phyloP scores from a whole-genome alignment of 768 basidiomycete genomes.

The Hericium alpestre region DNA sequence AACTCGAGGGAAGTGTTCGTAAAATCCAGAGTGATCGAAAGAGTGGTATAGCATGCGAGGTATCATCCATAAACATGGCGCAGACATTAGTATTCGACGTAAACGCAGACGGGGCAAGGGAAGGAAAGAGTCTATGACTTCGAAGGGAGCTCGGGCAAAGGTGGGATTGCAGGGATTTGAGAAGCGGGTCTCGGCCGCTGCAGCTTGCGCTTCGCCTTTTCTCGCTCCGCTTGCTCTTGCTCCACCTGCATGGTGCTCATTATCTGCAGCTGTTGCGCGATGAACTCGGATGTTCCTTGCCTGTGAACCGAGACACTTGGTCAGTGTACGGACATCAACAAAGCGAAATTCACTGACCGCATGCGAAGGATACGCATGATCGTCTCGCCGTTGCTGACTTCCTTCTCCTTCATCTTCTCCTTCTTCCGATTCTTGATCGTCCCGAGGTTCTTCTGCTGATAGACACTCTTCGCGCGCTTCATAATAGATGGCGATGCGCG shows the following conservation, averaged over 20 bases:
- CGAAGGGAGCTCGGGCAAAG: conserved; percentile 17
- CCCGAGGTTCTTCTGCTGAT: conserved; percentile 85
- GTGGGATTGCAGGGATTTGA: conserved; percentile 21
- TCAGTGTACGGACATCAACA: neutral
- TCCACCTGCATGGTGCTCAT: conserved; percentile 76
- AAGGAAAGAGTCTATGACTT: neutral
- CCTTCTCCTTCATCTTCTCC: conserved; percentile 79
- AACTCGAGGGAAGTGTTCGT: no score
- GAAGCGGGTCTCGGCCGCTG: conserved; percentile 38
- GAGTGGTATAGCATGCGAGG: conserved; percentile 20
- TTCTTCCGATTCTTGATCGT: conserved; percentile 92
- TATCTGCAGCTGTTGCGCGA: conserved; percentile 77
- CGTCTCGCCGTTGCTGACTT: conserved; percentile 68
- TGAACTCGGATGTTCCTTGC: conserved; percentile 74
- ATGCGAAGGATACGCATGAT: conserved; percentile 93
- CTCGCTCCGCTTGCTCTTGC: conserved; percentile 62
- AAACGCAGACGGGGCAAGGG: neutral
- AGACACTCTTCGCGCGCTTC: conserved; percentile 88
- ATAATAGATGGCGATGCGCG: conserved; percentile 65
- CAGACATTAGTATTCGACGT: neutral
- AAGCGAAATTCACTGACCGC: conserved; percentile 45
- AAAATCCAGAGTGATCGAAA: neutral
- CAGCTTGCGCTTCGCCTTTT: conserved; percentile 45
- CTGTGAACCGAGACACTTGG: conserved; percentile 26
- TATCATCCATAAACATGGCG: conserved; percentile 14